Base-by-base conservation (phyloP, 2,329 filamentous ascomycete species). In the Cytospora schulzeri region DNA sequence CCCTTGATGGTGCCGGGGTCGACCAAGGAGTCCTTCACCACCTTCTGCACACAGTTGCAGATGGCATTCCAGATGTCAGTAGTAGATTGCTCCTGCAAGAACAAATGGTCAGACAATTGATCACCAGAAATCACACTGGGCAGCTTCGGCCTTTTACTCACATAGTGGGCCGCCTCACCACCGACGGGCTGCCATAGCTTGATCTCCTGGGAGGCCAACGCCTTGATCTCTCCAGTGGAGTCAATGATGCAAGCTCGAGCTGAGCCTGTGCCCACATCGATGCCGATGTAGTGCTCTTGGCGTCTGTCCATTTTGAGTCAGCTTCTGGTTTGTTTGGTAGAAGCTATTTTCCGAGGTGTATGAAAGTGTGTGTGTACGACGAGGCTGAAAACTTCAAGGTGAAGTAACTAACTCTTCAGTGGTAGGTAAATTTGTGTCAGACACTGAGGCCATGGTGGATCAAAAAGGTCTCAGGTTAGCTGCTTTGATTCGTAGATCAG, bases 11-110 rank as follows among this genome's bases (percentile, higher is more conserved):
- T 88, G 68, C 80, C 81, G 5, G 89, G 85, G 71, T 94, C 88
- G 70, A 96, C 88, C 70, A 88, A 89, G 70, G 94, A 91, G 76
- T 97, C 90, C 73, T 84, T 85, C 72, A 98, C 85, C 53, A 93
- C 92, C 60, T 88, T 85, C 72, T 93, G 90, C 45, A 97, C 92
- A 51, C 92, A 95, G 66, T 87, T 85, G 80, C 93, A 97, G 75
- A 99, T 97, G 78, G 92, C 94, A 68, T 88, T 85, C 95, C 95
- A 99, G 73, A 99, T 99, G 76, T 99, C 92, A 58, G 88, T 91
- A 0, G 95, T 98, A 19, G 94, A 98, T 94, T 99, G 95, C 81
- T 99, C 95, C 93, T 81, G 65, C 26, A 48, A 14, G 19, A 31
- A 31, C 24, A n/a, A 54, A 26, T 58, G 22, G 11, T 53, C 8